Base-by-base conservation (phyloP, 2,329 filamentous ascomycete species). In the Bipolaris cookei region DNA sequence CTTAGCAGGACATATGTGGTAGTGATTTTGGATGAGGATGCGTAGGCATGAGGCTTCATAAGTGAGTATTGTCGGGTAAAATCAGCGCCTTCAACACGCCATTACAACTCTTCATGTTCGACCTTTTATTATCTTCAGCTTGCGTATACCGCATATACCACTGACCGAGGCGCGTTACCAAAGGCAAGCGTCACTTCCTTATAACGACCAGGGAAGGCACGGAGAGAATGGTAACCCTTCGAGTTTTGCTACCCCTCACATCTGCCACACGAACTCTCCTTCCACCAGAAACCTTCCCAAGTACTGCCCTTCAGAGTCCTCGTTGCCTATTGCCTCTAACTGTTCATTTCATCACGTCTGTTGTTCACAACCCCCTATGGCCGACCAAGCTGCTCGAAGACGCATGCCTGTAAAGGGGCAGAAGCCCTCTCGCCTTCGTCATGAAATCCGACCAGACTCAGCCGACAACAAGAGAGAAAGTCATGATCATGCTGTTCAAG, bases 401-500 rank as follows among this genome's bases (percentile, higher is more conserved):
- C 54, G 52, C 45, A 60, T 61, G 21, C 46, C 44, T 18, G 35
- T 11, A 6, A 61, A 48, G 39, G 28, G 6, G 8, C 54, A 38
- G 32, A 42, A 28, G 6, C 65, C 63, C 18, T 75, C 71, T 10
- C 54, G 48, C 18, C 65, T 74, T 20, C 61, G 68, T 16, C 41
- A 72, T 28, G 64, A 71, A 46, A 25, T 69, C 16, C 55, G 30
- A 18, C 47, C 25, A 5, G 61, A 64, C 0, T 64, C 58, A 4
- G 60, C 50, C 5, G 64, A 65, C 20, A 59, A 67, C 18, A 62
- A 67, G 13, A 23, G 32, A 45, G 25, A 18, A 11, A 5, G n/a
- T 6, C 39, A 51, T 10, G n/a, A 56, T 13, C 46, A 23, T 37
- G 4, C 30, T 3, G 32, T 66, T n/a, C 65, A 68, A 38, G 59